Percentiles rank a stretch among this genome's conserved stretches.
Evolutionary conservation across 768 basidiomycete genomes (phyloP).

Genomic region (Coprinopsis sp.): DNA sequence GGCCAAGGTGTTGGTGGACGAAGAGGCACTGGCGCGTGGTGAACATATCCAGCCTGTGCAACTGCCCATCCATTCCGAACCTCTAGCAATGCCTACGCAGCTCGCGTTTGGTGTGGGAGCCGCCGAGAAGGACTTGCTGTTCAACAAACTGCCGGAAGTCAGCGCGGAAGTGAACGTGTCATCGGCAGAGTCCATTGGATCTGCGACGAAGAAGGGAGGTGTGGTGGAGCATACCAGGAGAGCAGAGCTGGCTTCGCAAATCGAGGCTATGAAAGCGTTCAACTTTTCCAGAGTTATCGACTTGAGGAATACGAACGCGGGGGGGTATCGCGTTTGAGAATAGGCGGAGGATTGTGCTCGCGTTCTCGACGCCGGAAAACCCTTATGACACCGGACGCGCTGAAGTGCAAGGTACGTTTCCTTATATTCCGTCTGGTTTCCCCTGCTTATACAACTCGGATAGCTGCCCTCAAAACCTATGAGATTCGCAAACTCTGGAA

Average conservation of each 20-base stretch:
- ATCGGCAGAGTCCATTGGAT: conserved; percentile 5
- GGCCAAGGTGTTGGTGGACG: conserved; percentile 55
- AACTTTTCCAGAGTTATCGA: conserved; percentile 70
- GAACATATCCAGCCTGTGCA: conserved; percentile 4
- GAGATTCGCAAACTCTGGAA: conserved; percentile 79
- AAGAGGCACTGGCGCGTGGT: conserved; percentile 34
- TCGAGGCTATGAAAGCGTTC: conserved; percentile 41
- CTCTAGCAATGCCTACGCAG: conserved; percentile 45
- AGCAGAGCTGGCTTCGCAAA: conserved; percentile 17
- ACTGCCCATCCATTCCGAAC: conserved; percentile 30
- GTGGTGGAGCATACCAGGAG: too few species aligned
- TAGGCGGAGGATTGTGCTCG: conserved; percentile 66
- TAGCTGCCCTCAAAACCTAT: conserved; percentile 84
- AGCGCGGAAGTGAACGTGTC: conserved; percentile 29
- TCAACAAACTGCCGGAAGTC: conserved; percentile 59
- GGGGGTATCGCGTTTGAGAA: conserved; percentile 88
- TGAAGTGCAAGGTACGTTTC: conserved; percentile 80
- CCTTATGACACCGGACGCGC: conserved; percentile 75
- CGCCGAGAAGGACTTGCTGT: conserved; percentile 56
- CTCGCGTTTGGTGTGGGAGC: conserved; percentile 65
- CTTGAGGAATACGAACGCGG: conserved; percentile 82
- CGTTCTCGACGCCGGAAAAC: conserved; percentile 69
- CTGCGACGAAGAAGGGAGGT: background rate
- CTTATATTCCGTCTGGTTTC: background rate
- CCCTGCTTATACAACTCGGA: background rate